Percentiles rank a stretch among this genome's conserved stretches.
These are phyloP conservation scores for Agaricus blazei DNA, from an alignment of 768 basidiomycete species.

Conservation along the genomic window DNA sequence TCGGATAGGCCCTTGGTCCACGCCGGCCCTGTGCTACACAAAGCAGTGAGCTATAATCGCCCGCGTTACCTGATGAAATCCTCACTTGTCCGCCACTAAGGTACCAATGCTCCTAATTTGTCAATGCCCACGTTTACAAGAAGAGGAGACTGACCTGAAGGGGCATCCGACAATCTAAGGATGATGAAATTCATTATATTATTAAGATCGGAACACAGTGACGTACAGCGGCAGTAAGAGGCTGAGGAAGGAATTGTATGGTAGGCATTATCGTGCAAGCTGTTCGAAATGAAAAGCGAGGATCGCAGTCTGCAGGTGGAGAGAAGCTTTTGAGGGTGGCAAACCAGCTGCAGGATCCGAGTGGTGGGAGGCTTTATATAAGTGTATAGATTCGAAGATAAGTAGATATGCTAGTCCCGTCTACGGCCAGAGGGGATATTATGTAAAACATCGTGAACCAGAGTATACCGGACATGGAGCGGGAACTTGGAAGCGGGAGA, in stretches of 20 bases:
- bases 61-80: constrained; percentile 2
- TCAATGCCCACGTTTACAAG: constrained; percentile 1
- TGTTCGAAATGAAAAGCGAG: constrained; percentile 4
- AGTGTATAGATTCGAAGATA: too few species aligned
- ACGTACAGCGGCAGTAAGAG: constrained; percentile 78
- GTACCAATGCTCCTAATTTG: constrained; percentile 10
- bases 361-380: not conserved
- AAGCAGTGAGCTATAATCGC: constrained; percentile 11
- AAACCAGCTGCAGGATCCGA: constrained; percentile 2
- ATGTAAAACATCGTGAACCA: too few species aligned
- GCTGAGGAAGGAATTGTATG: constrained; percentile 50
- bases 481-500: too few species aligned
- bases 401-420: too few species aligned
- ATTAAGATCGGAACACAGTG: not conserved
- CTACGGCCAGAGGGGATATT: too few species aligned
- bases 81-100: constrained; percentile 63
- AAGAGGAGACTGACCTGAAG: constrained; percentile 65
- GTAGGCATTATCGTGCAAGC: not conserved
- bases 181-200: constrained; percentile 10
- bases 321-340: too few species aligned
- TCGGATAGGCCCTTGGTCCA: constrained; percentile 85
- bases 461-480: too few species aligned
- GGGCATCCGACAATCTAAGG: constrained; percentile 88
- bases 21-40: constrained; percentile 65
- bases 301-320: not conserved